Evolutionary conservation across 106 monocot species (phyloP).

Genomic region (Allium sativum): DNA sequence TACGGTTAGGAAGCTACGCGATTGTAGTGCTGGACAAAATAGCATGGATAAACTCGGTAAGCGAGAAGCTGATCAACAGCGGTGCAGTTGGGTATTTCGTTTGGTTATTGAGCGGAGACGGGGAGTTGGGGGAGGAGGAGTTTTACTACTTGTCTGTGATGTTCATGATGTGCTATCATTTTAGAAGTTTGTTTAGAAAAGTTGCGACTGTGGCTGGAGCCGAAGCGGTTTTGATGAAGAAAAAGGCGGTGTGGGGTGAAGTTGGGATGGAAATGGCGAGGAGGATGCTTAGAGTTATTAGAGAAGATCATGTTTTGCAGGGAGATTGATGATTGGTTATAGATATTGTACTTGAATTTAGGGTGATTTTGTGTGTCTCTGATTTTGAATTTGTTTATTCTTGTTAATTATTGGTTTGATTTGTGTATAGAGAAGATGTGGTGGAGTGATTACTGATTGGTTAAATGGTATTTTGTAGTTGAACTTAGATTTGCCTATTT

Average conservation of each 20-base stretch:
- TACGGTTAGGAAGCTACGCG: not conserved
- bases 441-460: too few species aligned
- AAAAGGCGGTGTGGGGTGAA: not conserved
- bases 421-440: too few species aligned
- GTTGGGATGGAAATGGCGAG: slow-evolving; percentile 1
- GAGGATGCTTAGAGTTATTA: not conserved
- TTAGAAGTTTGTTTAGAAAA: not conserved
- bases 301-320: not conserved
- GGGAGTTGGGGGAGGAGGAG: not conserved
- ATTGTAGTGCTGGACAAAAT: not conserved
- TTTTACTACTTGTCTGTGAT: not conserved
- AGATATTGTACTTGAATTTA: too few species aligned
- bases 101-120: not conserved
- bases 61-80: not conserved
- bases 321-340: too few species aligned
- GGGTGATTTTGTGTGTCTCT: too few species aligned
- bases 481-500: too few species aligned
- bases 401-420: too few species aligned
- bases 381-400: too few species aligned
- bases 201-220: not conserved
- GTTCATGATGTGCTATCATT: not conserved
- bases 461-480: too few species aligned
- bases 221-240: not conserved
- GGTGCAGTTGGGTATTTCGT: not conserved
- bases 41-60: not conserved